Percentiles rank a stretch among this genome's conserved stretches.
phyloP scores from a whole-genome alignment of 495 filamentous ascomycete species.

The Tuber indicum region DNA sequence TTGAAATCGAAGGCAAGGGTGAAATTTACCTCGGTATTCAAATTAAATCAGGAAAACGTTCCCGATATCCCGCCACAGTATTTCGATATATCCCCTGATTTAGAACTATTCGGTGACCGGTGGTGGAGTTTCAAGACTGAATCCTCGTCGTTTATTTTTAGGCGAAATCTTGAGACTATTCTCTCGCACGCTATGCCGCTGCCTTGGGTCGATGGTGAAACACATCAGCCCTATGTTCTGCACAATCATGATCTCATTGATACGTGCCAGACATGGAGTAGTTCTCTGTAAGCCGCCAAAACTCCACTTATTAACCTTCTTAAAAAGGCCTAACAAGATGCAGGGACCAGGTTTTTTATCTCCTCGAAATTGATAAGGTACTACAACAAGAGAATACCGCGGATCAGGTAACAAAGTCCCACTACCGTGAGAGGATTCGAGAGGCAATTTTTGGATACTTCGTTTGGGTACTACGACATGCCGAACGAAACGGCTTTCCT shows the following conservation, averaged over 20 bases:
- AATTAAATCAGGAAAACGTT: not conserved
- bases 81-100: not conserved
- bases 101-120: not conserved
- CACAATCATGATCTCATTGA: not conserved
- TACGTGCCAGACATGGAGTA: not conserved
- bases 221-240: not conserved
- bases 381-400: not conserved
- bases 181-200: not conserved
- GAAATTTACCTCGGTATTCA: not conserved
- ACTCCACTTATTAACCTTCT: not conserved
- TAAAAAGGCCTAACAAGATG: not conserved
- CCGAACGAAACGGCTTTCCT: not conserved
- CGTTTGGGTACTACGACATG: not conserved
- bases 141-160: slow-evolving; percentile 1
- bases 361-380: slow-evolving; percentile 3
- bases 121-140: not conserved
- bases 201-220: not conserved
- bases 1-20: not conserved
- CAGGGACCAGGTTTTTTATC: not conserved
- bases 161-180: not conserved
- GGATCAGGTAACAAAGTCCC: not conserved
- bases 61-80: not conserved
- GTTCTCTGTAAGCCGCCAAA: not conserved
- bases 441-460: not conserved
- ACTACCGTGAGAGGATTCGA: not conserved